Percentiles rank a stretch among this genome's conserved stretches.
phyloP scores from a whole-genome alignment of 108 stramenopile species.

The Pseudonitzschia delicatissima region DNA sequence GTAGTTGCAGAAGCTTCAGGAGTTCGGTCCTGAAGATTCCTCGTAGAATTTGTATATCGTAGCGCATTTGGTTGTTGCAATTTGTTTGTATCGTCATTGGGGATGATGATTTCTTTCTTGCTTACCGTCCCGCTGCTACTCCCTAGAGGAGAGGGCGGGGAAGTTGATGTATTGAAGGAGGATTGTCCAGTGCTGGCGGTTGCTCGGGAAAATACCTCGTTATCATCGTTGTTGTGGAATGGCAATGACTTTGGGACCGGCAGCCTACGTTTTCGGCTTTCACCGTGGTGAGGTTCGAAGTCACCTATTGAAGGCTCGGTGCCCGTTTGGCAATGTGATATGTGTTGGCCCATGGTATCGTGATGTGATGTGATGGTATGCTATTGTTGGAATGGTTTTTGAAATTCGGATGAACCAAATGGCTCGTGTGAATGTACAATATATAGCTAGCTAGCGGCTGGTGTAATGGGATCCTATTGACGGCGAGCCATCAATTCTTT shows the following conservation, averaged over 20 bases:
- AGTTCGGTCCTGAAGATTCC: no score
- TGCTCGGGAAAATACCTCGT: neutral
- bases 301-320: neutral
- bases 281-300: neutral
- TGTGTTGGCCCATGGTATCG: neutral
- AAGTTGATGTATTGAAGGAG: no score
- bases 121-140: neutral
- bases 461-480: no score
- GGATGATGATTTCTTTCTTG: neutral
- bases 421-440: neutral
- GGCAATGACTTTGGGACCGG: neutral
- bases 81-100: neutral
- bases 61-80: neutral
- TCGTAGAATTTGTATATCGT: neutral
- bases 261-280: neutral
- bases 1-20: neutral
- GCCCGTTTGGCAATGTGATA: neutral
- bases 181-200: neutral
- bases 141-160: neutral
- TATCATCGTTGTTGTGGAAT: neutral
- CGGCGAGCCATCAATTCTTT: no score
- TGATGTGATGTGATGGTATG: neutral
- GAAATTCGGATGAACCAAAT: neutral
- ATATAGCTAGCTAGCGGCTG: slow-evolving; percentile 6
- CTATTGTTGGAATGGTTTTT: neutral